phyloP scores from a whole-genome alignment of 108 stramenopile genomes.

The Chaetoceros muelleri region DNA sequence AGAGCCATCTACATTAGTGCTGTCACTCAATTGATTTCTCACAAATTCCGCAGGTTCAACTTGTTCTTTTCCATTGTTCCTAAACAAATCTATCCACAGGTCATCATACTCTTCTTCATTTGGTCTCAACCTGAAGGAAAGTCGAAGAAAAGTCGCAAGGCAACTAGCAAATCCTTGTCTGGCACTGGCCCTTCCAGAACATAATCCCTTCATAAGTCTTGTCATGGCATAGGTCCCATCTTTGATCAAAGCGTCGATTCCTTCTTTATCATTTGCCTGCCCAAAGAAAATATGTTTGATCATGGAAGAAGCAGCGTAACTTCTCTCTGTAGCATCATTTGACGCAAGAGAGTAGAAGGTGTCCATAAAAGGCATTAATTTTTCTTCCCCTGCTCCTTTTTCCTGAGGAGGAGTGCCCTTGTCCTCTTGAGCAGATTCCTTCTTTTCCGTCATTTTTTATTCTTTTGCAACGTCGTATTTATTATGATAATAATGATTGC shows the following conservation, averaged over 20 bases:
- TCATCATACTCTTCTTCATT: conserved; percentile 22
- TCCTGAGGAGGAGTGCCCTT: no score
- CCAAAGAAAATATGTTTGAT: conserved; percentile 57
- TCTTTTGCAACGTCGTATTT: no score
- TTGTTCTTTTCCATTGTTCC: conserved; percentile 2
- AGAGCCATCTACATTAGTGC: conserved; percentile 22
- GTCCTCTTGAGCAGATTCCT: no score
- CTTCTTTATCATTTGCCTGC: conserved; percentile 1
- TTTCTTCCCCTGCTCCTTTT: no score
- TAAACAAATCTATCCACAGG: conserved; percentile 6
- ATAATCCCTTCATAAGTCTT: conserved; percentile 70
- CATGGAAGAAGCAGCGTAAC: conserved; percentile 55
- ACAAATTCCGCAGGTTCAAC: conserved; percentile 17
- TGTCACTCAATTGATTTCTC: conserved; percentile 35
- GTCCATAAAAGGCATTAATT: conserved; percentile 66
- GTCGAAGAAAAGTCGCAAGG: conserved; percentile 56
- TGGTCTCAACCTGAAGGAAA: conserved; percentile 26
- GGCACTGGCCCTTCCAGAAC: conserved; percentile 71
- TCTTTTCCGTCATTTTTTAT: no score
- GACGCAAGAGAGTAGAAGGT: conserved; percentile 69
- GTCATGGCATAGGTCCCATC: conserved; percentile 73
- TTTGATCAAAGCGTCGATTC: conserved; percentile 33
- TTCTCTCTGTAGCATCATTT: conserved; percentile 37
- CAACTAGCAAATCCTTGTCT: conserved; percentile 79
- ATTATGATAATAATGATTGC: no score